Conservation (phyloP, 1,284 basidiomycete species). For the Pseudozyma tsukubaensis region DNA sequence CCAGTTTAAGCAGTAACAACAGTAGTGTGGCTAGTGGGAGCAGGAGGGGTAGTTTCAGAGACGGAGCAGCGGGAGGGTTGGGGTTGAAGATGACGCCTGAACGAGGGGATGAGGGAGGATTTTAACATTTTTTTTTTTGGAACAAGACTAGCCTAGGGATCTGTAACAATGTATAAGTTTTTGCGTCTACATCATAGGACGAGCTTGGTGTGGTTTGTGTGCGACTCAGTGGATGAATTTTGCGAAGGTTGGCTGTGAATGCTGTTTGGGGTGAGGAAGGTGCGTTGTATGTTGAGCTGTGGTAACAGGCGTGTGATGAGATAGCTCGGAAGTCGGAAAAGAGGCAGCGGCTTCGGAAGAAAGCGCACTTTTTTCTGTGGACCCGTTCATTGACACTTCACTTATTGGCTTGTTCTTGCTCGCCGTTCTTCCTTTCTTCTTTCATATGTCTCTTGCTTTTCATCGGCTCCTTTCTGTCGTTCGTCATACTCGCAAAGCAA, state of each 20-base stretch:
- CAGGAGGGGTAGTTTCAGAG: conserved; percentile 19
- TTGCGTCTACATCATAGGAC: too few species aligned
- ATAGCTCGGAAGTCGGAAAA: conserved; percentile 18
- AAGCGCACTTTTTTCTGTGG: not conserved
- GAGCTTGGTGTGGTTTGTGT: too few species aligned
- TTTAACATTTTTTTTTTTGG: too few species aligned
- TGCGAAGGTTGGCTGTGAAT: too few species aligned
- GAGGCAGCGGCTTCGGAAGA: conserved; percentile 12
- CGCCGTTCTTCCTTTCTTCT: not conserved
- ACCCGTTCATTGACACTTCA: not conserved
- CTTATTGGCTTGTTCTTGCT: too few species aligned
- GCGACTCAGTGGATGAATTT: too few species aligned
- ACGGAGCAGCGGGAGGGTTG: conserved; percentile 1
- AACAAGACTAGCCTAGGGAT: too few species aligned
- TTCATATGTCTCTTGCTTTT: not conserved
- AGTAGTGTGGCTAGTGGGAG: conserved; percentile 16
- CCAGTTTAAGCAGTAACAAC: conserved; percentile 40
- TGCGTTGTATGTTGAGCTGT: not conserved
- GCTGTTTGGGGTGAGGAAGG: not conserved
- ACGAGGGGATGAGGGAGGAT: not conserved
- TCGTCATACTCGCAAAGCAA: too few species aligned
- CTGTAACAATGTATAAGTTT: too few species aligned
- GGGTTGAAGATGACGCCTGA: conserved; percentile 29
- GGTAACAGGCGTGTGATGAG: not conserved
- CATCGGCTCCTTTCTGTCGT: too few species aligned